phyloP scores from a whole-genome alignment of 805 yeast genomes.

The Teunomyces gatunensis region DNA sequence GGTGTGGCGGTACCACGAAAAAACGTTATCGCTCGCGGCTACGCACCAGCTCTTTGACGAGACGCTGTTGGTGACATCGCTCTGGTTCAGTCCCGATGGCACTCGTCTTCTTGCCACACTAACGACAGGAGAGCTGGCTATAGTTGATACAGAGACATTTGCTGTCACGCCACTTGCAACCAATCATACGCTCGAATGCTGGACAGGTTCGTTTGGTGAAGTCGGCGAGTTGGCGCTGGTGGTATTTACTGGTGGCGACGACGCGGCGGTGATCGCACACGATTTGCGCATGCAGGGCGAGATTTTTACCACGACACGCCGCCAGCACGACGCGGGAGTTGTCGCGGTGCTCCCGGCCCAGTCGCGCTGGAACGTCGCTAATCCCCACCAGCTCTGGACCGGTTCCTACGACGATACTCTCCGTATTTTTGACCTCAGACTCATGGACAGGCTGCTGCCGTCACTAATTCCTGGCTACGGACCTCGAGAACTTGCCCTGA shows the following conservation, averaged over 20 bases:
- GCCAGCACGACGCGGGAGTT: constrained; percentile 88
- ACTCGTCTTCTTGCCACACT: constrained; percentile 52
- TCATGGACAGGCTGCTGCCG: constrained; percentile 36
- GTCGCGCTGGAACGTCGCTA: constrained; percentile 39
- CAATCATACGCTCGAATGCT: constrained; percentile 74
- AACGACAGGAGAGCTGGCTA: constrained; percentile 62
- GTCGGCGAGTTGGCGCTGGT: constrained; percentile 51
- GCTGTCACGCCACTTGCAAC: constrained; percentile 25
- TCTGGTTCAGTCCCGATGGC: constrained; percentile 50
- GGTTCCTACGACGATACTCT: constrained; percentile 90
- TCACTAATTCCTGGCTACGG: constrained; percentile 43
- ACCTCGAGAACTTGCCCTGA: constrained; percentile 45
- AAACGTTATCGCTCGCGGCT: constrained; percentile 11
- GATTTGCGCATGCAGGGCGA: constrained; percentile 49
- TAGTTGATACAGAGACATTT: constrained; percentile 29
- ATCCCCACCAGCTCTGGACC: constrained; percentile 62
- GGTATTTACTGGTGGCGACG: constrained; percentile 90
- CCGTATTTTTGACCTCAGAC: constrained; percentile 66
- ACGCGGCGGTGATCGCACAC: constrained; percentile 69
- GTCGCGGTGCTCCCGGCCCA: constrained; percentile 65
- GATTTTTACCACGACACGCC: constrained; percentile 39
- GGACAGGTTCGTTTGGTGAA: constrained; percentile 79
- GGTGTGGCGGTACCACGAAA: constrained; percentile 51
- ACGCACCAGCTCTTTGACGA: constrained; percentile 46
- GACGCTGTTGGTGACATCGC: constrained; percentile 58